phyloP scores from a whole-genome alignment of 2,329 filamentous ascomycete genomes.

The Calonectria montana region DNA sequence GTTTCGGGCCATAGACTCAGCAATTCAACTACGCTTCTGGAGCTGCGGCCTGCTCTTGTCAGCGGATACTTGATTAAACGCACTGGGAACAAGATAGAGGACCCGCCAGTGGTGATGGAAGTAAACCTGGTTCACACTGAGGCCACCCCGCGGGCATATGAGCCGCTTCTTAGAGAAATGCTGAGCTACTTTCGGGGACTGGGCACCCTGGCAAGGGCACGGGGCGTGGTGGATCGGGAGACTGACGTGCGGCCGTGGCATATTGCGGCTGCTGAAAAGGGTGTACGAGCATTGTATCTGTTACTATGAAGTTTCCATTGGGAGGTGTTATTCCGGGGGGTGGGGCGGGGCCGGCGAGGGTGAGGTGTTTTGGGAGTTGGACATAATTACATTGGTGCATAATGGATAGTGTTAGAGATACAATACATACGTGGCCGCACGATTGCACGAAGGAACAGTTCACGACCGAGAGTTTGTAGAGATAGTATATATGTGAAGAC shows the following conservation, averaged over 20 bases:
- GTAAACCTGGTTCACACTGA: slow-evolving; percentile 72
- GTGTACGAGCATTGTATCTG: slow-evolving; percentile 72
- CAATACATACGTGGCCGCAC: slow-evolving; percentile 9
- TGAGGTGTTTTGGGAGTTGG: slow-evolving; percentile 33
- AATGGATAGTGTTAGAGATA: slow-evolving; percentile 16
- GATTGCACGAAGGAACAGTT: background rate
- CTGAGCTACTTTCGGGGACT: slow-evolving; percentile 76
- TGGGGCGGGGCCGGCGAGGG: slow-evolving; percentile 11
- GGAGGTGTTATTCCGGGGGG: slow-evolving; percentile 28
- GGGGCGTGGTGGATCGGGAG: slow-evolving; percentile 70
- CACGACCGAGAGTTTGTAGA: too few relatives aligned
- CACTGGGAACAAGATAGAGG: slow-evolving; percentile 65
- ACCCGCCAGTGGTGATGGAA: slow-evolving; percentile 71
- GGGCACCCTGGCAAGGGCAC: slow-evolving; percentile 74
- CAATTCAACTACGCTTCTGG: slow-evolving; percentile 66
- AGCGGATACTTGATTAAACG: slow-evolving; percentile 76
- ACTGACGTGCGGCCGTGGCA: slow-evolving; percentile 81
- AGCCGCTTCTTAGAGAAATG: slow-evolving; percentile 77
- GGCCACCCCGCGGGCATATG: slow-evolving; percentile 63
- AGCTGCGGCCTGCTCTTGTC: slow-evolving; percentile 67
- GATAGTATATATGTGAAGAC: too few relatives aligned
- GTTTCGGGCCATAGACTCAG: slow-evolving; percentile 75
- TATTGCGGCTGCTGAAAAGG: slow-evolving; percentile 77
- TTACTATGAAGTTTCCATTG: slow-evolving; percentile 62
- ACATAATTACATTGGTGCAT: slow-evolving; percentile 11